Base-by-base conservation (phyloP, 1,284 basidiomycete species). In the Puccinia sorghi region DNA sequence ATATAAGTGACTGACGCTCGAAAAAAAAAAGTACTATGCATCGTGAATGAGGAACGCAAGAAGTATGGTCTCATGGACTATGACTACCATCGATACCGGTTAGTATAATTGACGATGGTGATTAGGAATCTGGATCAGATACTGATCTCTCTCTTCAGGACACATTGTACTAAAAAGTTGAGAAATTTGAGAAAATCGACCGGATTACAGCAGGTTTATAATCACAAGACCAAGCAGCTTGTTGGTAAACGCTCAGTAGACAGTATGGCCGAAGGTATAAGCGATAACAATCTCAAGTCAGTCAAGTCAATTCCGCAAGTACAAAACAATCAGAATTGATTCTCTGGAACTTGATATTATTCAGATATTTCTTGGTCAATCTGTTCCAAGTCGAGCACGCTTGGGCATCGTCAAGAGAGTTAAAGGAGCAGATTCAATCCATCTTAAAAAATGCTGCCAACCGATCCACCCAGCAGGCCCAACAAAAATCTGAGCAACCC, bases 41-140 rank as follows among this genome's bases (percentile, higher is more conserved):
- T 73, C 57, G 43, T 73, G 41, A 73, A 63, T 17, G 41, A 73
- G n/a, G 72, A 73, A 52, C 72, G 72, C 43, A 73, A 73, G 22
- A 73, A 46, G 46, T 73, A 48, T 22, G 72, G 72, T n/a, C 43
- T 73, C 43, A 59, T 57, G 41, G 56, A 56, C 48, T 63, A 41
- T 20, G 72, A 73, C 22, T 73, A 50, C 56, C 72, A 73, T 63
- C 54, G 59, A 59, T 73, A 56, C 25, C 15, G 48, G 41, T 73
- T 27, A 73, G 39, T 59, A 6, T 32, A 32, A 32, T 2, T 32
- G 32, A 32, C 32, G 1, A 32, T 32, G 32, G 11, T 37, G 22
- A 25, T 12, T 39, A 1, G 39, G 32, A 15, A 46, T 71, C 41
- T 32, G 6, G 6, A 70, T 37, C 48, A 37, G 41, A 46, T n/a